Percentiles rank a stretch among this genome's conserved stretches.
Conservation (phyloP, 306 rosid genomes). For the Vicia sativa region DNA sequence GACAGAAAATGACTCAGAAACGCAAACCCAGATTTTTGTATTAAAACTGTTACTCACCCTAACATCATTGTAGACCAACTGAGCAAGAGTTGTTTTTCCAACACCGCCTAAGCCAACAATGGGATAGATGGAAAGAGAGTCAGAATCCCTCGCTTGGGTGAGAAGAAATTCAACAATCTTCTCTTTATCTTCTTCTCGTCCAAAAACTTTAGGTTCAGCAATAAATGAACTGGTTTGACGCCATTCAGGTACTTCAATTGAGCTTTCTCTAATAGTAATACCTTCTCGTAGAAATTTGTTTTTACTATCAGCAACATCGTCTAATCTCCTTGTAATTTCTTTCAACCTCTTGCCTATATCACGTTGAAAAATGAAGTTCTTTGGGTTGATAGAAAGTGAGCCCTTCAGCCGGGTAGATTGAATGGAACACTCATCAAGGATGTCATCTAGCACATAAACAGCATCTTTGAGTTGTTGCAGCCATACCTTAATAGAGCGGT, state of each 20-base stretch:
- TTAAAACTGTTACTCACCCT: not conserved
- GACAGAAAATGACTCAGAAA: not conserved
- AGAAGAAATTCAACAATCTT: slow-evolving; percentile 2
- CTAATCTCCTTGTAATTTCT: not conserved
- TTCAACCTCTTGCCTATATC: not conserved
- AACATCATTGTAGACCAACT: not conserved
- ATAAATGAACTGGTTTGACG: not conserved
- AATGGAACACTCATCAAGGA: not conserved
- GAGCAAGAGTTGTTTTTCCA: not conserved
- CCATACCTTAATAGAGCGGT: not conserved
- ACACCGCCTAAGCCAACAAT: not conserved
- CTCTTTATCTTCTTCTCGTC: not conserved
- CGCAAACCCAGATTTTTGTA: not conserved
- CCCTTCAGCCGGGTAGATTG: not conserved
- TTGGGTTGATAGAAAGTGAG: not conserved
- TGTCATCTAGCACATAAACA: not conserved
- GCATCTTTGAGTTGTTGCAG: slow-evolving; percentile 5
- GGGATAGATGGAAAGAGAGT: not conserved
- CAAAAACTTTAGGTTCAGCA: not conserved
- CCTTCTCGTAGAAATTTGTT: not conserved
- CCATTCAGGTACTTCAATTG: not conserved
- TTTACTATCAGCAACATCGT: not conserved
- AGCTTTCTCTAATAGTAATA: not conserved
- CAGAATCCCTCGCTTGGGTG: not conserved
- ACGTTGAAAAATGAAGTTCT: not conserved